phyloP scores from a whole-genome alignment of 139 green algal genomes.

The Parachlorella kessleri region DNA sequence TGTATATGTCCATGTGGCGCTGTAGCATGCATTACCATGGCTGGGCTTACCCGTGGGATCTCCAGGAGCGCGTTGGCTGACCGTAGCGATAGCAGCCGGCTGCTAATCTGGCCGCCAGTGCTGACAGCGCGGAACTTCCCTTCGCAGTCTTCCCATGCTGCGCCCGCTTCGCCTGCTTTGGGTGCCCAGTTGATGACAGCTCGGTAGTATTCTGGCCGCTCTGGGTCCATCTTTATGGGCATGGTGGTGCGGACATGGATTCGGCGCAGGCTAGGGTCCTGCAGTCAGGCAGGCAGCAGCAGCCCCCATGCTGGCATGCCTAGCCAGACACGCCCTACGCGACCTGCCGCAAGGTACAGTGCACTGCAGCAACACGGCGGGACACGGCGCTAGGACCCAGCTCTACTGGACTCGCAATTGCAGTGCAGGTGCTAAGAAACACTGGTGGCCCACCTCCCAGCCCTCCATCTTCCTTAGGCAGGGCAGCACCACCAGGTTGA shows the following conservation, averaged over 20 bases:
- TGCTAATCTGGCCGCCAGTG: slow-evolving; percentile 96
- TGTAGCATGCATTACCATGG: not conserved
- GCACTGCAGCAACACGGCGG: too few species aligned
- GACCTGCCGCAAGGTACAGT: too few species aligned
- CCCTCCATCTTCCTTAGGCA: slow-evolving; percentile 84
- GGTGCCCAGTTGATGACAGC: slow-evolving; percentile 64
- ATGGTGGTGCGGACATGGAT: slow-evolving; percentile 61
- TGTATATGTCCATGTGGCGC: not conserved
- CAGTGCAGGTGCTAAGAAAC: not conserved
- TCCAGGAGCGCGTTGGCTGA: slow-evolving; percentile 77
- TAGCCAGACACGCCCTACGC: too few species aligned
- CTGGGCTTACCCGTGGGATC: slow-evolving; percentile 49
- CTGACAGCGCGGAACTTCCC: slow-evolving; percentile 64
- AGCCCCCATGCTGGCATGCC: too few species aligned
- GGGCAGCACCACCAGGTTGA: slow-evolving; percentile 88
- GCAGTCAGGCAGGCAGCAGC: too few species aligned
- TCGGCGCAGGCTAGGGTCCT: slow-evolving; percentile 65
- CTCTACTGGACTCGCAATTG: not conserved
- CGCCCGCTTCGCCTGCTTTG: slow-evolving; percentile 12
- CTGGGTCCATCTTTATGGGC: slow-evolving; percentile 82
- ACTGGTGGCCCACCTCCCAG: slow-evolving; percentile 54
- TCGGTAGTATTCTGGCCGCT: slow-evolving; percentile 96
- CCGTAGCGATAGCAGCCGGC: slow-evolving; percentile 81
- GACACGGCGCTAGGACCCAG: too few species aligned
- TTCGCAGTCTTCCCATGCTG: not conserved